These are phyloP conservation scores for Auricularia heimuer DNA, from an alignment of 768 basidiomycete species.

Conservation along the genomic window DNA sequence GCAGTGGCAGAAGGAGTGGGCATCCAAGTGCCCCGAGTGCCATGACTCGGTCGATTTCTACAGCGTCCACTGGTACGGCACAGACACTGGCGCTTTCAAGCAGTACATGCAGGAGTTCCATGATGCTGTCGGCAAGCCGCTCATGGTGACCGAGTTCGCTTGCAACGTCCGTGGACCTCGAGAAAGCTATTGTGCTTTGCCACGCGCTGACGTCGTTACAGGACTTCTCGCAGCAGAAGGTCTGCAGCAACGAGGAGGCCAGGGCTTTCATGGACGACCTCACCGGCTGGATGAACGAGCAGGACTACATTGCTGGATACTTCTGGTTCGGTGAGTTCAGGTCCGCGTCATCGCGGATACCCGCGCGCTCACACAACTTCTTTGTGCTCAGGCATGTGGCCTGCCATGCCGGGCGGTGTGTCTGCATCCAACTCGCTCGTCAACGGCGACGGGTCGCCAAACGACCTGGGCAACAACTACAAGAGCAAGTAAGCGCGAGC, in stretches of 20 bases:
- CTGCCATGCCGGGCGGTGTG: background rate
- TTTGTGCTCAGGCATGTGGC: background rate
- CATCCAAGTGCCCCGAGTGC: constrained; percentile 32
- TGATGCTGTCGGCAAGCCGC: constrained; percentile 28
- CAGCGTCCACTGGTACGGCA: constrained; percentile 69
- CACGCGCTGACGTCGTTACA: constrained; percentile 3
- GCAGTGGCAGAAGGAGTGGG: constrained; percentile 55
- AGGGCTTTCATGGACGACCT: constrained; percentile 15
- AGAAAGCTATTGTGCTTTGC: background rate
- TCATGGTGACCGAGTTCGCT: constrained; percentile 67
- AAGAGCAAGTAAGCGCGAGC: constrained; percentile 7
- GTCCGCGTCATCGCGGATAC: background rate
- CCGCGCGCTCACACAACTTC: background rate
- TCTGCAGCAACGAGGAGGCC: background rate
- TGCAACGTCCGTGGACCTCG: constrained; percentile 36
- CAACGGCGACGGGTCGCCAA: constrained; percentile 33
- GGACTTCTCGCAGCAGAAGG: background rate
- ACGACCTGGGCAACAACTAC: constrained; percentile 40
- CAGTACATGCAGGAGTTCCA: constrained; percentile 41
- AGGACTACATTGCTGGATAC: constrained; percentile 32
- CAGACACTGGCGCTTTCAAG: constrained; percentile 36
- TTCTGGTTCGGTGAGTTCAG: constrained; percentile 51
- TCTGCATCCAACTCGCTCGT: constrained; percentile 26
- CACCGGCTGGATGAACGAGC: constrained; percentile 30
- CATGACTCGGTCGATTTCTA: constrained; percentile 11